Percentiles rank a stretch among this genome's conserved stretches.
These are phyloP conservation scores for Penicillium coffeae DNA, from an alignment of 495 filamentous ascomycete species.

Conservation along the genomic window DNA sequence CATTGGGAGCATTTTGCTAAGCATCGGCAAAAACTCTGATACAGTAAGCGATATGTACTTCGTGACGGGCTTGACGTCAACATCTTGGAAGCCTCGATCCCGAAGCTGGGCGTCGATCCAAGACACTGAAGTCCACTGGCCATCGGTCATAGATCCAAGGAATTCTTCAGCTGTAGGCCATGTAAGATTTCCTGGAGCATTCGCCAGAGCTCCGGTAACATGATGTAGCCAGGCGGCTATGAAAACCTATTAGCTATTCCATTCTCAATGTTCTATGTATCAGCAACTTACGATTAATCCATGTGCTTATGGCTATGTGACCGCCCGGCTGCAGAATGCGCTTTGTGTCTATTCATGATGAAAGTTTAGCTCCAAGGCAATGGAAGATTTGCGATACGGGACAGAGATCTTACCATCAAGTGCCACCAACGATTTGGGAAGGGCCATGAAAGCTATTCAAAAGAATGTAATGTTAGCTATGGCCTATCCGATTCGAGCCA, in stretches of 20 bases:
- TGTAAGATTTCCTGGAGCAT: constrained; percentile 22
- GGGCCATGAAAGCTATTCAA: constrained; percentile 23
- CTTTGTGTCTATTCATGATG: constrained; percentile 28
- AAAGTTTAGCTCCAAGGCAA: not conserved
- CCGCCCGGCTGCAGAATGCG: constrained; percentile 37
- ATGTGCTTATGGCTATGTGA: constrained; percentile 32
- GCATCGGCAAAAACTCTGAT: constrained; percentile 27
- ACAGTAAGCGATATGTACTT: constrained; percentile 18
- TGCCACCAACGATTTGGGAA: constrained; percentile 21
- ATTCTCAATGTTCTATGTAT: too few species aligned
- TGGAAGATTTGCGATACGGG: not conserved
- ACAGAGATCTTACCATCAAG: constrained; percentile 24
- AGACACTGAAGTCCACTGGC: constrained; percentile 28
- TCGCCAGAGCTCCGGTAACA: constrained; percentile 25
- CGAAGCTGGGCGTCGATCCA: constrained; percentile 31
- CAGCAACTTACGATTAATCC: constrained; percentile 32
- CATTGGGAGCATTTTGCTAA: constrained; percentile 25
- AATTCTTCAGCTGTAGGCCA: constrained; percentile 30
- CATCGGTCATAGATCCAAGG: constrained; percentile 13
- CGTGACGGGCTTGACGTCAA: constrained; percentile 21
- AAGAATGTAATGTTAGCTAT: not conserved
- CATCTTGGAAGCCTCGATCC: constrained; percentile 26
- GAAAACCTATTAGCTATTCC: too few species aligned
- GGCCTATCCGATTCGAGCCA: not conserved
- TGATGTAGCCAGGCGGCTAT: constrained; percentile 30